Base-by-base conservation (phyloP, 108 stramenopile species). In the Aurantiochytrium sp. region DNA sequence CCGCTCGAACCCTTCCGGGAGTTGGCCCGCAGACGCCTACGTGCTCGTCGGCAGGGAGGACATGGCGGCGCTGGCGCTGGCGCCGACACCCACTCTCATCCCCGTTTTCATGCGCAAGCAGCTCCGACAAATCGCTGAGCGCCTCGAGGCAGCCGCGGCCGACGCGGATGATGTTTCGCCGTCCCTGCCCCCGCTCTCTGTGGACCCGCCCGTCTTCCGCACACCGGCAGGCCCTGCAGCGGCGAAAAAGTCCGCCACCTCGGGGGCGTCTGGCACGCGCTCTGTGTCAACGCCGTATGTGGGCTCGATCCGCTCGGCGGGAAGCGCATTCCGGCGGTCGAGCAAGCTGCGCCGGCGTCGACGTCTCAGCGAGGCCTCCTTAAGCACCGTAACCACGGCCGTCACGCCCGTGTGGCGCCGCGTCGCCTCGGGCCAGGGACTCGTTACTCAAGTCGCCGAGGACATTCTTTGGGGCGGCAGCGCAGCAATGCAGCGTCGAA, bases 1-100 rank as follows among this genome's bases (percentile, higher is more conserved):
- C 55, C 90, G 95, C 32, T 24, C 55, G 24, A 69, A 94, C 55
- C 94, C 93, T 32, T 89, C 91, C 19, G 86, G 85, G 41, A 55
- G 90, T 32, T 93, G 92, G 91, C 89, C 93, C 5, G 87, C 93
- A 17, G 87, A 88, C 4, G 93, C 94, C 10, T 96, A 93, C 91
- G 89, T 90, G 45, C 91, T 96, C 54, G 94, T 97, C 41, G 96
- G 95, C 21, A 88, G 96, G 52, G 91, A 94, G 39, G 96, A 97
- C 81, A 85, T 96, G 55, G 90, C 91, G 36, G 73, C 73, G 6
- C 45, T 81, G 19, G 73, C 73, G 6, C 73, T 81, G 1, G 73
- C 73, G 42, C 73, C 73, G 2, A 12, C 73, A 27, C 73, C 73
- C 6, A 41, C 73, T 37, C 45, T 81, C 24, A 48, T 81, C 6